These are phyloP conservation scores for Pyricularia sp. DNA, from an alignment of 2,329 filamentous ascomycete species.

Conservation along the genomic window DNA sequence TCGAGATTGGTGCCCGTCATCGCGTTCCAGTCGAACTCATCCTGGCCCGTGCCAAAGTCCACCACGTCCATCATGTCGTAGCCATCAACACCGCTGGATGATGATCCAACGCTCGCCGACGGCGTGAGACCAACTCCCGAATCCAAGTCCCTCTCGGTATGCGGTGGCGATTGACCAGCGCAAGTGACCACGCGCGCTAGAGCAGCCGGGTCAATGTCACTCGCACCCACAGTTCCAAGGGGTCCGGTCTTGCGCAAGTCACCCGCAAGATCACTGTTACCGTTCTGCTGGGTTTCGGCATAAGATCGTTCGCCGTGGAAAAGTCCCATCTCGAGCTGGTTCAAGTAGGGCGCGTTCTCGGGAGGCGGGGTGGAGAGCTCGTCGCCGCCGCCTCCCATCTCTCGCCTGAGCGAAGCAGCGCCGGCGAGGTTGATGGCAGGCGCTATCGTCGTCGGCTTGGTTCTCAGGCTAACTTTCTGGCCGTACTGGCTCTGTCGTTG, in stretches of 20 bases:
- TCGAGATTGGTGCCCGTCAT: constrained; percentile 39
- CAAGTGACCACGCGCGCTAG: constrained; percentile 22
- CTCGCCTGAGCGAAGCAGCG: background rate
- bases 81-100: constrained; percentile 22
- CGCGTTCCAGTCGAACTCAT: constrained; percentile 41
- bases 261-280: background rate
- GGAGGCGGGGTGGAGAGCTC: constrained; percentile 38
- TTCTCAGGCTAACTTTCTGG: background rate
- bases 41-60: constrained; percentile 30
- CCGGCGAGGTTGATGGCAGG: constrained; percentile 13
- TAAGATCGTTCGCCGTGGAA: constrained; percentile 13
- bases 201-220: constrained; percentile 22
- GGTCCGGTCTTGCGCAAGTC: background rate
- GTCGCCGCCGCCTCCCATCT: constrained; percentile 11
- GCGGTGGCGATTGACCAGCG: constrained; percentile 28
- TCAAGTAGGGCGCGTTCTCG: constrained; percentile 27
- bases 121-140: constrained; percentile 27
- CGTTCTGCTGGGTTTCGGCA: constrained; percentile 7
- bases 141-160: constrained; percentile 27
- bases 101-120: constrained; percentile 29
- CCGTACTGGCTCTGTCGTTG: constrained; percentile 6
- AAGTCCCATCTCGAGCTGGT: constrained; percentile 7
- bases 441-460: constrained; percentile 6
- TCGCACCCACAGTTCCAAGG: background rate
- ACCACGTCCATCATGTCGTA: constrained; percentile 22